These are phyloP conservation scores for Nemania sp. DNA, from an alignment of 2,329 filamentous ascomycete genomes.

Conservation along the genomic window DNA sequence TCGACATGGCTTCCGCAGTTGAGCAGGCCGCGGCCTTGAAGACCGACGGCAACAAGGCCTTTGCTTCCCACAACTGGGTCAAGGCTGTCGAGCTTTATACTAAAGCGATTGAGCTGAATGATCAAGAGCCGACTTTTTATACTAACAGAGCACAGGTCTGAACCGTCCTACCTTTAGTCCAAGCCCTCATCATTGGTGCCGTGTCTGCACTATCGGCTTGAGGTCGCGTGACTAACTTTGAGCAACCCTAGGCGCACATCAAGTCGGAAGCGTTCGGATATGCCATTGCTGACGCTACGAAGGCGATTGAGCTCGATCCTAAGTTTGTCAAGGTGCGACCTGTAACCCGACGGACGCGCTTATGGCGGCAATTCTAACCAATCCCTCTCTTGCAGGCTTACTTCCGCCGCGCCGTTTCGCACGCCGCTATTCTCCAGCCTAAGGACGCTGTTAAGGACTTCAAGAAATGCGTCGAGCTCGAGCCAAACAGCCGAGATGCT, in stretches of 20 bases:
- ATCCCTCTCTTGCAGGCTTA: constrained; percentile 66
- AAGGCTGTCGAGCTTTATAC: constrained; percentile 81
- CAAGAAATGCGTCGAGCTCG: constrained; percentile 84
- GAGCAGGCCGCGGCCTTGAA: constrained; percentile 83
- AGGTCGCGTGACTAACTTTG: constrained; percentile 52
- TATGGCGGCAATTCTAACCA: constrained; percentile 10
- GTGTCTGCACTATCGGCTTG: not conserved
- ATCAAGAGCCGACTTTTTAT: constrained; percentile 85
- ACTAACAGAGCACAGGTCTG: constrained; percentile 92
- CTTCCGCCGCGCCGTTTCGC: constrained; percentile 89
- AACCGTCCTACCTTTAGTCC: constrained; percentile 22
- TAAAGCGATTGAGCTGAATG: constrained; percentile 82
- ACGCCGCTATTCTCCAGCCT: constrained; percentile 86
- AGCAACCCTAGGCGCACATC: constrained; percentile 72
- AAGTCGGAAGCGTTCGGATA: constrained; percentile 95
- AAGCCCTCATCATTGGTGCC: constrained; percentile 12
- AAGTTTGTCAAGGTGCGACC: constrained; percentile 80
- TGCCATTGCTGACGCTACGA: constrained; percentile 86
- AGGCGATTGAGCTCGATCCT: constrained; percentile 86
- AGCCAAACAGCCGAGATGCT: constrained; percentile 86
- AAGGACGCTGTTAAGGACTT: constrained; percentile 91
- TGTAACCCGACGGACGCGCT: not conserved
- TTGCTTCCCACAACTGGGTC: constrained; percentile 84
- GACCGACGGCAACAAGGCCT: constrained; percentile 92
- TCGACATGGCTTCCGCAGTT: constrained; percentile 46